These are phyloP conservation scores for Obelidium mucronatum DNA, from an alignment of 192 early-diverging fungal genomes.

Conservation along the genomic window DNA sequence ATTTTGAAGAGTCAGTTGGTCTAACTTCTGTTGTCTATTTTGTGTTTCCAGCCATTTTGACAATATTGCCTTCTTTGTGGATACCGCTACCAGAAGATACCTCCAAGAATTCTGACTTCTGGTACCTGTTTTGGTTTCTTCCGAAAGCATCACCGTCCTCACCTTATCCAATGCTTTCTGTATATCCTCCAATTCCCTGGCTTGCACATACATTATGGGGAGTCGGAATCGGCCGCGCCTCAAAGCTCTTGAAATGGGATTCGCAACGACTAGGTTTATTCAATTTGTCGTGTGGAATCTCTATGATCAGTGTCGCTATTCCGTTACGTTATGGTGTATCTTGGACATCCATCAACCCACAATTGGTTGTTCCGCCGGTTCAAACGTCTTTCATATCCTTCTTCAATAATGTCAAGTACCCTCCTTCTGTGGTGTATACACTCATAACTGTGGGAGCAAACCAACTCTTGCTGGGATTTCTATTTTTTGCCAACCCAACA, in stretches of 20 bases:
- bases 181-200: conserved; percentile 50
- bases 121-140: conserved; percentile 34
- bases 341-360: conserved; percentile 49
- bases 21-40: neutral
- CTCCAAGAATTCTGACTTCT: conserved; percentile 25
- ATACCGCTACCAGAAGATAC: conserved; percentile 20
- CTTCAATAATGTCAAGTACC: conserved; percentile 52
- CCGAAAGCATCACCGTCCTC: neutral
- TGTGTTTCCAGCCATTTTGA: conserved; percentile 25
- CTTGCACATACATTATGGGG: conserved; percentile 43
- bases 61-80: conserved; percentile 8
- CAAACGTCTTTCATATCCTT: conserved; percentile 37
- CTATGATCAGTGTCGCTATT: no score
- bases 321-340: conserved; percentile 31
- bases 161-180: conserved; percentile 1
- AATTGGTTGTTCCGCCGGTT: conserved; percentile 30
- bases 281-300: no score
- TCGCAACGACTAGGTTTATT: conserved; percentile 14
- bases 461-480: no score
- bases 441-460: conserved; percentile 34
- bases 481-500: no score
- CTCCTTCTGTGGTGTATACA: conserved; percentile 43
- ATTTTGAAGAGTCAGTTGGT: neutral
- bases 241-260: conserved; percentile 21
- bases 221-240: conserved; percentile 30